Percentiles rank a stretch among this genome's conserved stretches.
These are phyloP conservation scores for Penicillium sumatraense DNA, from an alignment of 2,329 filamentous ascomycete genomes.

Conservation along the genomic window DNA sequence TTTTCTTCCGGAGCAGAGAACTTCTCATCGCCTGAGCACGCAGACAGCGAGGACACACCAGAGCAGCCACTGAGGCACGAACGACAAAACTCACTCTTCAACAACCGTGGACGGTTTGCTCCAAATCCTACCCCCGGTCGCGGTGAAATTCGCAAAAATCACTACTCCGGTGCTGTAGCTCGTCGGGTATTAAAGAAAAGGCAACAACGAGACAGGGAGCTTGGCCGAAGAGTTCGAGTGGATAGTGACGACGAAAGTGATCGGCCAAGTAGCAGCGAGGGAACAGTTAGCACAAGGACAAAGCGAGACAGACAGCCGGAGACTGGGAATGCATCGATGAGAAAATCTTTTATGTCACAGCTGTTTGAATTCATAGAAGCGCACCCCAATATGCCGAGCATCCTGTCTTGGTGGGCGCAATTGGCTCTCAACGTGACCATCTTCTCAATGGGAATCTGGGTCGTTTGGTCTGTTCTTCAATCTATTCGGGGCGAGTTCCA, in stretches of 20 bases:
- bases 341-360: conserved; percentile 48
- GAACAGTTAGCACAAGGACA: conserved; percentile 35
- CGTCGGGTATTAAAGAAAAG: conserved; percentile 55
- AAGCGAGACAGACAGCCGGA: conserved; percentile 21
- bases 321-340: conserved; percentile 29
- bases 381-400: conserved; percentile 67
- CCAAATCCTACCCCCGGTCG: conserved; percentile 57
- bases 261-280: conserved; percentile 40
- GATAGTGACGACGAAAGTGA: conserved; percentile 51
- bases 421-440: conserved; percentile 58
- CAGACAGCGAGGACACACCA: conserved; percentile 55
- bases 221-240: conserved; percentile 47
- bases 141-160: conserved; percentile 64
- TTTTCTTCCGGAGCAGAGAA: conserved; percentile 55
- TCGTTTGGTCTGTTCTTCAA: conserved; percentile 70
- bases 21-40: conserved; percentile 50
- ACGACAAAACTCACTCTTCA: conserved; percentile 46
- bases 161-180: conserved; percentile 51
- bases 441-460: conserved; percentile 59
- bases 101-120: conserved; percentile 49
- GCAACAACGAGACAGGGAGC: conserved; percentile 52
- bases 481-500: conserved; percentile 77
- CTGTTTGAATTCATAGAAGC: conserved; percentile 67
- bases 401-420: conserved; percentile 70
- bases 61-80: conserved; percentile 41